Percentiles rank a stretch among this genome's conserved stretches.
Conservation (phyloP, 768 basidiomycete genomes). For the Suillus weaverae region DNA sequence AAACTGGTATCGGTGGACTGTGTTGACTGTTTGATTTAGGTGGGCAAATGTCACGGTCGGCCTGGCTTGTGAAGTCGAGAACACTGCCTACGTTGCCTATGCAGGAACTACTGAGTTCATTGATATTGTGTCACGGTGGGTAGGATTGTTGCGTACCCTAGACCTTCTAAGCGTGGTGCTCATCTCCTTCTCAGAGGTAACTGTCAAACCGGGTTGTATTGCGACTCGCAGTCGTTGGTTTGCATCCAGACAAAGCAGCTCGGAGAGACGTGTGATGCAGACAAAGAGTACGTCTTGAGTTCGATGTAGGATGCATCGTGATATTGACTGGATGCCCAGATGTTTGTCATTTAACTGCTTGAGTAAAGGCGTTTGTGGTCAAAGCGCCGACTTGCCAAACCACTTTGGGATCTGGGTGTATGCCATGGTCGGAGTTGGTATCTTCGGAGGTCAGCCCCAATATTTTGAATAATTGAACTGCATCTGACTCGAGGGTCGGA, state of each 20-base stretch:
- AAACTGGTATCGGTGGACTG: background rate
- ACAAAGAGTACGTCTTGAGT: slow-evolving; percentile 50
- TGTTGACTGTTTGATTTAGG: slow-evolving; percentile 37
- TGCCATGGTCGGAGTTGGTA: slow-evolving; percentile 65
- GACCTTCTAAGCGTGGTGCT: background rate
- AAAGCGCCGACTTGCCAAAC: slow-evolving; percentile 55
- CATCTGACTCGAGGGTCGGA: background rate
- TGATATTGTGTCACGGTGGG: slow-evolving; percentile 79
- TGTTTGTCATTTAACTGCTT: slow-evolving; percentile 79
- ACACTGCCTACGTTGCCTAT: slow-evolving; percentile 77
- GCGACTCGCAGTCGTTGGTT: slow-evolving; percentile 57
- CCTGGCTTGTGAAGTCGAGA: slow-evolving; percentile 67
- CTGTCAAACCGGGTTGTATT: slow-evolving; percentile 73
- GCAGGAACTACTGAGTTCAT: slow-evolving; percentile 57
- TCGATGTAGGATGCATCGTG: slow-evolving; percentile 34
- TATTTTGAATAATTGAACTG: background rate
- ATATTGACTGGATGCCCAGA: slow-evolving; percentile 36
- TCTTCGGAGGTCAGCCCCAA: slow-evolving; percentile 61
- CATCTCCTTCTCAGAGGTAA: slow-evolving; percentile 50
- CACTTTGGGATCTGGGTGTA: slow-evolving; percentile 73
- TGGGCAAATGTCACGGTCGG: slow-evolving; percentile 77
- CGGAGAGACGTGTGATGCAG: slow-evolving; percentile 58
- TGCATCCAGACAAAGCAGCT: slow-evolving; percentile 62
- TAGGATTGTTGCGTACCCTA: background rate
- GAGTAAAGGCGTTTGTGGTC: slow-evolving; percentile 59